Evolutionary conservation across 208 protist species (phyloP).

Genomic region (Phytomonas sp.): DNA sequence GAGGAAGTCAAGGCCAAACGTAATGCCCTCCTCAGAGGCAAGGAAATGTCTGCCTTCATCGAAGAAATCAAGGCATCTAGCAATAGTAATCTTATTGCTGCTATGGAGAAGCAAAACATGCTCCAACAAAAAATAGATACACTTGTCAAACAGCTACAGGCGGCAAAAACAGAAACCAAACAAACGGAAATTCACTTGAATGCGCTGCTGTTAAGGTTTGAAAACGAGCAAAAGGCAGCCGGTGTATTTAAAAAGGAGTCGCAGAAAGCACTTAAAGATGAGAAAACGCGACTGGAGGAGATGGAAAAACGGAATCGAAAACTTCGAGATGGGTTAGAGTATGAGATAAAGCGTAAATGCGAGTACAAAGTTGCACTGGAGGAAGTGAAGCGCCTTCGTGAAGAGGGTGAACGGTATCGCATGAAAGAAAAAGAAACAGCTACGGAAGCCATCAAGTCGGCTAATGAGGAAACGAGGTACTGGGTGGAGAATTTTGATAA

Average conservation of each 20-base stretch:
- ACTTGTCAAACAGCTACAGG: constrained; percentile 11
- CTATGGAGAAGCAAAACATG: constrained; percentile 19
- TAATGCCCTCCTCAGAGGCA: constrained; percentile 13
- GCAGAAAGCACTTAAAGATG: constrained; percentile 13
- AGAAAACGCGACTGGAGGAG: constrained; percentile 11
- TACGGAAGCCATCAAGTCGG: constrained; percentile 47
- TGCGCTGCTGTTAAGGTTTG: constrained; percentile 20
- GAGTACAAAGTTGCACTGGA: constrained; percentile 77
- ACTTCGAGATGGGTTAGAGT: constrained; percentile 43
- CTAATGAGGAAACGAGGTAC: constrained; percentile 63
- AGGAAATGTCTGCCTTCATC: constrained; percentile 22
- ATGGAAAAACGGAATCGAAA: constrained; percentile 25
- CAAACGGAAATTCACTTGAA: constrained; percentile 8
- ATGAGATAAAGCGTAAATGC: constrained; percentile 57
- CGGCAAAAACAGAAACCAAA: constrained; percentile 12
- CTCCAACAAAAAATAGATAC: constrained; percentile 13
- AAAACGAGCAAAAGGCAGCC: constrained; percentile 17
- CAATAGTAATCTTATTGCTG: constrained; percentile 15
- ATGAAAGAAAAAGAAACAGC: constrained; percentile 44
- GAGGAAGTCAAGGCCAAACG: constrained; percentile 11
- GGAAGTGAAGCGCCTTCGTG: constrained; percentile 41
- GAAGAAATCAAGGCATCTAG: constrained; percentile 24
- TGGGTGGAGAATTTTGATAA: constrained; percentile 73
- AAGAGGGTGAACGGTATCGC: constrained; percentile 52
- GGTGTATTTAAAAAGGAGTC: constrained; percentile 12